A percentile compares a stretch with the other conserved stretches of the same genome.
Evolutionary conservation across 2,329 filamentous ascomycete species (phyloP).

Genomic region (Byssochlamys sp.): DNA sequence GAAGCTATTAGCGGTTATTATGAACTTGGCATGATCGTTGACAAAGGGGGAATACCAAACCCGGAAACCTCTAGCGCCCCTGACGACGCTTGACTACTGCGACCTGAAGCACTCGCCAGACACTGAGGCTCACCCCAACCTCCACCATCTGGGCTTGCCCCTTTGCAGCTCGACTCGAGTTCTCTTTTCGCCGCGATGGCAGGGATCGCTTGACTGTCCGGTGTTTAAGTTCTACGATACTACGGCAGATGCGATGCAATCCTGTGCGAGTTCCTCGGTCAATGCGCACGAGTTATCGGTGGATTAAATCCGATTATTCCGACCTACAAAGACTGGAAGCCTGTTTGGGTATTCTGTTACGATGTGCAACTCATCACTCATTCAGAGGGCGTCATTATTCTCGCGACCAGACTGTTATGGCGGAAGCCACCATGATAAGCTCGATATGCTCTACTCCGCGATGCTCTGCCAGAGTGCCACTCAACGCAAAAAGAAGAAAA

Average conservation of each 20-base stretch:
- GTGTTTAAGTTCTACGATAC: not conserved
- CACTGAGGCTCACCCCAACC: not conserved
- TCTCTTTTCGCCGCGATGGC: not conserved
- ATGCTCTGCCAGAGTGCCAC: not conserved
- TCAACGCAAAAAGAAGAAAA: not conserved
- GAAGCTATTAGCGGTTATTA: not conserved
- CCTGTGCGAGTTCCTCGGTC: not conserved
- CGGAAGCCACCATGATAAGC: not conserved
- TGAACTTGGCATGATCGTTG: not conserved
- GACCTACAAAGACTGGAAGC: not conserved
- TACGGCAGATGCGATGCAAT: not conserved
- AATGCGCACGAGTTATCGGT: not conserved
- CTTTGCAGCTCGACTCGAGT: not conserved
- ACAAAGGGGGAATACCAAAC: not conserved
- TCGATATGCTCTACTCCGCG: not conserved
- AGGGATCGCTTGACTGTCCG: not conserved
- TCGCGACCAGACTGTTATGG: not conserved
- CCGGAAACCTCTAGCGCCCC: not conserved
- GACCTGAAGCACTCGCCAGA: not conserved
- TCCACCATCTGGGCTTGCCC: not conserved
- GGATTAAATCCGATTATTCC: not conserved
- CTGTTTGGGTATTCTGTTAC: not conserved
- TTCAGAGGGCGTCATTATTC: not conserved
- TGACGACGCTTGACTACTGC: not conserved
- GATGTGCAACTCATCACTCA: not conserved